Percentiles rank a stretch among this genome's conserved stretches.
phyloP scores from a whole-genome alignment of 1,139 yeast genomes.

The Magnusiomyces sp. region DNA sequence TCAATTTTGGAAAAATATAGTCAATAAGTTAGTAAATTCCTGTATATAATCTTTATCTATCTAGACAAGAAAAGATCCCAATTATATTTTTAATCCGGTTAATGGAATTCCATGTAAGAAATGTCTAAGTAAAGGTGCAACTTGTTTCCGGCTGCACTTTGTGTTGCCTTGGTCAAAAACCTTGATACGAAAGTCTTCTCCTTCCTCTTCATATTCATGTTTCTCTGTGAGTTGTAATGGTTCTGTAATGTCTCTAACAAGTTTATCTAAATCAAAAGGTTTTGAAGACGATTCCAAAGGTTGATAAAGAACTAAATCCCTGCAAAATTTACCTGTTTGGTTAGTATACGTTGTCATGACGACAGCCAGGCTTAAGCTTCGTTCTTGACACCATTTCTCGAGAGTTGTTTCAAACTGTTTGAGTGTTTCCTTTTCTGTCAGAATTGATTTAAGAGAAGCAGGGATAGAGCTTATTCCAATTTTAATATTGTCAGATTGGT shows the following conservation, averaged over 20 bases:
- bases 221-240: constrained; percentile 30
- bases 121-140: constrained; percentile 49
- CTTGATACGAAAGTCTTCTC: constrained; percentile 17
- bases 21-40: neutral
- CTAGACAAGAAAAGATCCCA: neutral
- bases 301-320: constrained; percentile 42
- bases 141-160: constrained; percentile 71
- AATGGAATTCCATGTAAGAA: constrained; percentile 19
- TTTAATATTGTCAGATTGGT: constrained; percentile 19
- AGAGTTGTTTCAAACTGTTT: no score
- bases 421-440: no score
- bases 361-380: constrained; percentile 31
- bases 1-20: constrained; percentile 8
- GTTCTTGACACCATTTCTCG: no score
- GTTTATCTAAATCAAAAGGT: constrained; percentile 23
- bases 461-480: constrained; percentile 77
- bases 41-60: neutral
- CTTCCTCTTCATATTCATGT: constrained; percentile 1
- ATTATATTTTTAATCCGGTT: no score
- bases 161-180: constrained; percentile 45
- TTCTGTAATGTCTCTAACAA: constrained; percentile 30
- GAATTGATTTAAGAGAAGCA: constrained; percentile 41
- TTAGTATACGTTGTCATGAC: constrained; percentile 56
- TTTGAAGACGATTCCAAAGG: no score
- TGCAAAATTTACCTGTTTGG: constrained; percentile 38